A percentile compares a stretch with the other conserved stretches of the same genome.
These are phyloP conservation scores for Trametes sp. DNA, from an alignment of 1,284 basidiomycete genomes.

Conservation along the genomic window DNA sequence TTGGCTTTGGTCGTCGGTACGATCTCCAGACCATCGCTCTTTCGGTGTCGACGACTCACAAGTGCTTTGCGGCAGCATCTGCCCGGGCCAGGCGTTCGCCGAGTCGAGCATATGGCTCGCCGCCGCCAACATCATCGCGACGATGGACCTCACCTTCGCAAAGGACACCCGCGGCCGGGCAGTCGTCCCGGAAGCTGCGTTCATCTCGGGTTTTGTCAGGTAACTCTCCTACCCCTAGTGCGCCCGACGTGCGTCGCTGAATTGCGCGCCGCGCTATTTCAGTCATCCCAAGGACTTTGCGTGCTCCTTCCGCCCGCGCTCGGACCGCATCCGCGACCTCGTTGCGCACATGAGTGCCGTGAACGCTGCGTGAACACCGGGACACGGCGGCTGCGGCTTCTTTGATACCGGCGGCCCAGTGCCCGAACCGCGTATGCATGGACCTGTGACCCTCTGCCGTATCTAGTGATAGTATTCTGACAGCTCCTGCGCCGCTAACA, in stretches of 20 bases:
- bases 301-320: conserved; percentile 27
- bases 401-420: no score
- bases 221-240: neutral
- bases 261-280: neutral
- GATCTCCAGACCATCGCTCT: conserved; percentile 1
- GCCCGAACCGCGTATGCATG: neutral
- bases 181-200: conserved; percentile 28
- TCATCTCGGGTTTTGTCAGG: conserved; percentile 34
- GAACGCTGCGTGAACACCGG: conserved; percentile 9
- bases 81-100: conserved; percentile 37
- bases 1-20: conserved; percentile 36
- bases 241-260: neutral
- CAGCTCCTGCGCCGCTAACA: conserved; percentile 3
- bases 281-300: conserved; percentile 29
- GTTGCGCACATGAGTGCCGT: conserved; percentile 25
- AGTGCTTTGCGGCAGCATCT: conserved; percentile 25
- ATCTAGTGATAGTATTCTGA: conserved; percentile 21
- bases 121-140: conserved; percentile 35
- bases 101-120: conserved; percentile 33
- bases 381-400: neutral
- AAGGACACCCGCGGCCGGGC: conserved; percentile 26
- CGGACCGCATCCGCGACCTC: conserved; percentile 17
- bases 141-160: conserved; percentile 33
- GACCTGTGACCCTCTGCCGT: neutral
- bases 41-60: neutral